Percentiles rank a stretch among this genome's conserved stretches.
Conservation (phyloP, 768 basidiomycete genomes). For the Tylopilus intermedius region DNA sequence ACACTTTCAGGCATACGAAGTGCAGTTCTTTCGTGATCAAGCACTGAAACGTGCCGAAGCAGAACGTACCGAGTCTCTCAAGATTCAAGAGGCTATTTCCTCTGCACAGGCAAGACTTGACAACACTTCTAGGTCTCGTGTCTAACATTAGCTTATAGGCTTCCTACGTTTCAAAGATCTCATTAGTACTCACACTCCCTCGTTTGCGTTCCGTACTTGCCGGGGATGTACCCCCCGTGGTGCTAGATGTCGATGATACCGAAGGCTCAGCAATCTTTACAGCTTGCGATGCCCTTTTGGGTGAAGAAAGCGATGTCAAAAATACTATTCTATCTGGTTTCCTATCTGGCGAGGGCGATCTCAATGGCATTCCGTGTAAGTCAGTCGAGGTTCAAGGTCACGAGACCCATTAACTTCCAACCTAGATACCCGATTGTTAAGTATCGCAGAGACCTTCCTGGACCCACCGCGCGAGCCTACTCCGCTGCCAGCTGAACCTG, state of each 20-base stretch:
- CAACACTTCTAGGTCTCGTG: not conserved
- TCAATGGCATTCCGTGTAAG: constrained; percentile 63
- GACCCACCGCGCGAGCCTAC: constrained; percentile 39
- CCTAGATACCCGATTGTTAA: constrained; percentile 56
- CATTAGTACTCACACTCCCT: constrained; percentile 53
- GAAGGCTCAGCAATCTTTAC: constrained; percentile 56
- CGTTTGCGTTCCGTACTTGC: constrained; percentile 51
- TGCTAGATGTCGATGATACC: constrained; percentile 40
- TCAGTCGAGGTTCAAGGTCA: not conserved
- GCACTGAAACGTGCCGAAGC: constrained; percentile 50
- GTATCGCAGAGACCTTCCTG: constrained; percentile 50
- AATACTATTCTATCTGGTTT: constrained; percentile 50
- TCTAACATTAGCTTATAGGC: constrained; percentile 34
- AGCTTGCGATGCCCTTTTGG: constrained; percentile 50
- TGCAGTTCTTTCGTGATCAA: constrained; percentile 54
- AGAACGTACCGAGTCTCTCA: constrained; percentile 52
- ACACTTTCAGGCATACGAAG: constrained; percentile 51
- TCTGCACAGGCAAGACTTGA: constrained; percentile 49
- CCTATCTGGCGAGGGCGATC: constrained; percentile 52
- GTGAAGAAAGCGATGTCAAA: constrained; percentile 49
- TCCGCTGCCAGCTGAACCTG: constrained; percentile 32
- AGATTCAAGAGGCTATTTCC: constrained; percentile 51
- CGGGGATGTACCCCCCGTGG: constrained; percentile 40
- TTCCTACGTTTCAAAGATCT: constrained; percentile 38
- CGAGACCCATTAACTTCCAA: constrained; percentile 3